These are phyloP conservation scores for Ophiocordyceps sinensis DNA, from an alignment of 2,329 filamentous ascomycete genomes.

Conservation along the genomic window DNA sequence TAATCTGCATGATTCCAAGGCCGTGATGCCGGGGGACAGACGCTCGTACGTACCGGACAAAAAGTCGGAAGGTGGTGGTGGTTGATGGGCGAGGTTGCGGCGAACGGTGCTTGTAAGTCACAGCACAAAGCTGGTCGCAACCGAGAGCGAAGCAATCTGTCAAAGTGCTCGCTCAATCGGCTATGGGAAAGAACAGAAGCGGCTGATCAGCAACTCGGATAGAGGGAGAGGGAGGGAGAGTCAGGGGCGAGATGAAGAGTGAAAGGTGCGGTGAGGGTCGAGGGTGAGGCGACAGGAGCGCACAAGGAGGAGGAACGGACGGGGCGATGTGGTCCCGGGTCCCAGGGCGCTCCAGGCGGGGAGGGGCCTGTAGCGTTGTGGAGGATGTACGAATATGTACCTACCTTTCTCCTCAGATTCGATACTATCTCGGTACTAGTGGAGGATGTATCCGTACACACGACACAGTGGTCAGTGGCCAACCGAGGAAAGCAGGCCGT, in stretches of 20 bases:
- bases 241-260: neutral
- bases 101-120: neutral
- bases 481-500: too few relatives aligned
- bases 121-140: neutral
- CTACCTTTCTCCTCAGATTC: too few relatives aligned
- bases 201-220: neutral
- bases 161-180: neutral
- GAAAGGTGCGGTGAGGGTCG: neutral
- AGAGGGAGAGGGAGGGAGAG: neutral
- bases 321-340: neutral
- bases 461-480: too few relatives aligned
- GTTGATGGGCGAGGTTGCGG: neutral
- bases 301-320: neutral
- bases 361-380: neutral
- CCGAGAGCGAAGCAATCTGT: neutral
- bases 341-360: neutral
- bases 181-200: neutral
- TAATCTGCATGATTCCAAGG: neutral
- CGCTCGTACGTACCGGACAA: neutral
- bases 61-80: too few relatives aligned
- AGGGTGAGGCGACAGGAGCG: neutral
- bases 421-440: too few relatives aligned
- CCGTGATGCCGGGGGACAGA: neutral
- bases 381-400: neutral
- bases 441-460: too few relatives aligned